Base-by-base conservation (phyloP, 805 yeast species). In the Wickerhamomyces sydowiorum region DNA sequence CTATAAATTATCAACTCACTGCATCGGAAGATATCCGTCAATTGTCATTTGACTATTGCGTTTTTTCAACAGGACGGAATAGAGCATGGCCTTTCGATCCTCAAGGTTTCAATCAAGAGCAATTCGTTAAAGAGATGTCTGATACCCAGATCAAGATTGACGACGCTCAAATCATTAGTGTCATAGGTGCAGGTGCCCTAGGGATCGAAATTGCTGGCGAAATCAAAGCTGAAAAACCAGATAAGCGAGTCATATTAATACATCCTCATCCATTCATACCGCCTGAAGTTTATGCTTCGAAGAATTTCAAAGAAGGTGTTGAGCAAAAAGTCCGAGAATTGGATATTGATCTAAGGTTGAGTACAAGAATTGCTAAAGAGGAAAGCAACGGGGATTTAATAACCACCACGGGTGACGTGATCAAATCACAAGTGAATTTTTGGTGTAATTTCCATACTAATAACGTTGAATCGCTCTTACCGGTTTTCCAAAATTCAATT, bases 21-120 rank as follows among this genome's bases (percentile, higher is more conserved):
- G 53, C 53, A 7, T 59, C 52, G 8, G 54, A 54, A 8, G 43
- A 42, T 4, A 44, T 48, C 15, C 46, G 47, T 12, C 45, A 44
- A 52, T 66, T 35, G 20, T 52, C 56, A 8, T 76, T 74, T 52
- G 77, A 76, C 47, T 75, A 71, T 47, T 69, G 67, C 18, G 59
- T 75, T 10, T 52, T 66, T 40, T 75, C 79, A 5, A 57, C 73
- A 2, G 81, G 81, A 1, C 60, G 80, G 52, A 62, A 73, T 40
- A 59, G 81, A 45, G 59, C 61, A 33, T 75, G 78, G 78, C 82
- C 81, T 13, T 67, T 73, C 29, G 74, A 75, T 28, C 81, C 80
- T 3, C 51, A 60, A n/a, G 77, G 71, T 0, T 50, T 48, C 36
- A 67, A 69, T 12, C 58, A 52, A 39, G 61, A 62, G 15, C 54